A percentile compares a stretch with the other conserved stretches of the same genome.
Evolutionary conservation across 1,284 basidiomycete species (phyloP).

Genomic region (Cutaneotrichosporon daszewskae): DNA sequence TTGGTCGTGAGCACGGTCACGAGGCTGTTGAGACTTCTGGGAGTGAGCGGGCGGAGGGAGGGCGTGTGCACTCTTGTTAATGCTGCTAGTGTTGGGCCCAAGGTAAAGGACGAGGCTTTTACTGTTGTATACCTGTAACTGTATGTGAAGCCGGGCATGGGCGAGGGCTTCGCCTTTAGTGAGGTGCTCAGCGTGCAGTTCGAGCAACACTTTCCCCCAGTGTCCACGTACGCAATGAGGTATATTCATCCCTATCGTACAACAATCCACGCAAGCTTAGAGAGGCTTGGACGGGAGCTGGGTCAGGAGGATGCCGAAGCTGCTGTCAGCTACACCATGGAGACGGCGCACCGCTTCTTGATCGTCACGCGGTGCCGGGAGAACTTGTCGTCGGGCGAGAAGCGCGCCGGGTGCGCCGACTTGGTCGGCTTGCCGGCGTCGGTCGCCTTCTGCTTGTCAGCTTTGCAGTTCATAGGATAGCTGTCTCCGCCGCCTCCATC

Average conservation of each 20-base stretch:
- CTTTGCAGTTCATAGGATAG: not conserved
- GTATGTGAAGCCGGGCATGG: too few relatives aligned
- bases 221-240: too few relatives aligned
- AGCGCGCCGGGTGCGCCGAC: constrained; percentile 91
- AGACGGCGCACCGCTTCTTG: constrained; percentile 67
- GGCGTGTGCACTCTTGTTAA: too few relatives aligned
- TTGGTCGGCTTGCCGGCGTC: constrained; percentile 75
- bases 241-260: constrained; percentile 10
- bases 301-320: constrained; percentile 75
- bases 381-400: constrained; percentile 97
- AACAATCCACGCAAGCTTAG: constrained; percentile 49
- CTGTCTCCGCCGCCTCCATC: not conserved
- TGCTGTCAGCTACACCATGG: constrained; percentile 10
- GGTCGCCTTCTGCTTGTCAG: constrained; percentile 64
- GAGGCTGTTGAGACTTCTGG: too few relatives aligned
- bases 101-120: too few relatives aligned
- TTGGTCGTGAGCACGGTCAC: too few relatives aligned
- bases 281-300: constrained; percentile 84
- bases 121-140: too few relatives aligned
- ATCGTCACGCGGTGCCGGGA: constrained; percentile 90
- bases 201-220: too few relatives aligned
- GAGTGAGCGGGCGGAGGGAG: too few relatives aligned
- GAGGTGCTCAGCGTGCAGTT: too few relatives aligned
- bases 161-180: too few relatives aligned
- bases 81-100: too few relatives aligned